These are phyloP conservation scores for Hemerocallis citrina DNA, from an alignment of 106 monocot species.

Conservation along the genomic window DNA sequence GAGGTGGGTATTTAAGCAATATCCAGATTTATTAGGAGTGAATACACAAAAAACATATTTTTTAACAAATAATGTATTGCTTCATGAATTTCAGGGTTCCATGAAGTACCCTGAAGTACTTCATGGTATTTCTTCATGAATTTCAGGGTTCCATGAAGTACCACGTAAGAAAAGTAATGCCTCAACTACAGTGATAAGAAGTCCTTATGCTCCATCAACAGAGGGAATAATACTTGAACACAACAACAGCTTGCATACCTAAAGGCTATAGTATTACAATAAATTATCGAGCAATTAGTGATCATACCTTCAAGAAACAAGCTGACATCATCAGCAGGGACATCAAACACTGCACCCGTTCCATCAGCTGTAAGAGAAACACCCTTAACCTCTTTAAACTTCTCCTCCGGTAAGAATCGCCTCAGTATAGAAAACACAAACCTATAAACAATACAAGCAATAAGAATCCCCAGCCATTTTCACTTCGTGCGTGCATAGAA, in stretches of 20 bases:
- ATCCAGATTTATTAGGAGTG: no score
- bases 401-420: constrained; percentile 84
- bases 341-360: constrained; percentile 90
- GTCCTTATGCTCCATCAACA: background rate
- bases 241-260: background rate
- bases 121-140: background rate
- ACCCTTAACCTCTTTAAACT: constrained; percentile 58
- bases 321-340: constrained; percentile 62
- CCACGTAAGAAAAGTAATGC: no score
- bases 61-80: background rate
- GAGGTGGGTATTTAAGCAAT: no score
- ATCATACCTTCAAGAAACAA: constrained; percentile 61
- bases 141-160: no score
- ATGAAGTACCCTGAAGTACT: no score
- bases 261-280: background rate
- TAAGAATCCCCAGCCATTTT: background rate
- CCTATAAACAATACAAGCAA: constrained; percentile 21
- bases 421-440: constrained; percentile 68
- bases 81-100: no score
- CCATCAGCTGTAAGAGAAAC: constrained; percentile 85
- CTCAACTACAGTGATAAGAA: no score
- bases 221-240: background rate
- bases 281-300: background rate
- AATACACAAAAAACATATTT: background rate
- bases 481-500: no score